These are phyloP conservation scores for Aegilops speltoides DNA, from an alignment of 176 grass and related monocot species.

Conservation along the genomic window DNA sequence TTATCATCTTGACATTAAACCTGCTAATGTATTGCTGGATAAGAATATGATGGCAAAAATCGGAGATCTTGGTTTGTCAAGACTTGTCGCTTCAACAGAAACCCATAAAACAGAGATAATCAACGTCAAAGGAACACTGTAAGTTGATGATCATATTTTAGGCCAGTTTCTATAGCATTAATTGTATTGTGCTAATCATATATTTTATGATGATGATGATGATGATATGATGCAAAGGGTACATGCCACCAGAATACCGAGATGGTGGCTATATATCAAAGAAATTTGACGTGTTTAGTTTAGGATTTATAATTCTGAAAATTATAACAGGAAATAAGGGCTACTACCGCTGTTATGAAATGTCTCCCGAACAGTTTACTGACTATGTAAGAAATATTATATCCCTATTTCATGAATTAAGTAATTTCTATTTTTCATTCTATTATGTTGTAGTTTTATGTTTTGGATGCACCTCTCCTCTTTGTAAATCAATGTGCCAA, in stretches of 20 bases:
- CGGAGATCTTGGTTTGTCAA: slow-evolving; percentile 1
- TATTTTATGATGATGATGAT: not conserved
- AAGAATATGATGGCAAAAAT: not conserved
- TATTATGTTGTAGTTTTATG: not conserved
- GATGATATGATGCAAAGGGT: not conserved
- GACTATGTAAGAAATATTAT: not conserved
- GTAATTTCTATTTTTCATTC: not conserved
- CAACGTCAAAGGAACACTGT: not conserved
- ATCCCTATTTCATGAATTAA: too few species aligned
- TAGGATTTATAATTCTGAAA: too few species aligned
- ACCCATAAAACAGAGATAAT: not conserved
- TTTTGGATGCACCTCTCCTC: too few species aligned
- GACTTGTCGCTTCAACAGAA: not conserved
- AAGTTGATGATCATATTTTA: not conserved
- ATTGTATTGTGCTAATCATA: not conserved
- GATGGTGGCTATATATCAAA: too few species aligned
- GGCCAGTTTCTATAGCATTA: not conserved
- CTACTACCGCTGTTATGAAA: not conserved
- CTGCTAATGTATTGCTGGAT: not conserved
- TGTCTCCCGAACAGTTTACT: not conserved
- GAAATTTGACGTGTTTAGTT: too few species aligned
- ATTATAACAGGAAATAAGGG: not conserved
- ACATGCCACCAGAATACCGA: too few species aligned
- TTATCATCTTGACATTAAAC: not conserved
- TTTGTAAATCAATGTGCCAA: not conserved